Base-by-base conservation (phyloP, 164 flowering plant genomes). In the Platanus orientalis region DNA sequence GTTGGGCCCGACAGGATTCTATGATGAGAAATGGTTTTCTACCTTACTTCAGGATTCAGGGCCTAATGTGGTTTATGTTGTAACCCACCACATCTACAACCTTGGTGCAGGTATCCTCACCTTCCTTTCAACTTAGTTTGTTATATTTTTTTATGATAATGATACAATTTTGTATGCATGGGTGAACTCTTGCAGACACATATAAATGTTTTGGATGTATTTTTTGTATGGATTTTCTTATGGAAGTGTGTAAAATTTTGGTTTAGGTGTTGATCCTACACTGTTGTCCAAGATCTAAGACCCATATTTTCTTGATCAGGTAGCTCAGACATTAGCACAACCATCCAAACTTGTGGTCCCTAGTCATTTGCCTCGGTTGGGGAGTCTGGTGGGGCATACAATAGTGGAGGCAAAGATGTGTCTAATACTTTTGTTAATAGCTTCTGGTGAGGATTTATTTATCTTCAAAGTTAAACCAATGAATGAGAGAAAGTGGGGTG, bases 331-430 rank as follows among this genome's bases (percentile, higher is more conserved):
- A 45, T 81, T 16, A 16, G 25, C 0, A 34, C 19, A 1, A 63
- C 63, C 1, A 19, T 83, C 4, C 40, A 54, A 27, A 27, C 14
- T 12, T 72, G 57, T 55, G 81, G 73, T 2, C 84, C 94, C 6
- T 42, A 13, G 47, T 1, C 92, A 12, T 65, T 49, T 21, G 78
- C 88, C 6, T 90, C 93, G 96, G 80, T 90, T 65, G 81, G 89
- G 0, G 96, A 90, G 68, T 44, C 93, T 7, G 96, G 90, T 47
- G 92, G 96, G 14, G 88, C 91, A 32, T 87, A 68, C 40, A 83
- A 85, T 64, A 84, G 93, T 62, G 96, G 92, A 26, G 84, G 85
- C 68, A 71, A 62, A 58, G 26, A 69, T 54, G 76, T 86, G 1
- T 79, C 87, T 0, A 73, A 80, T 42, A 63, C 83, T 30, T 90